A percentile compares a stretch with the other conserved stretches of the same genome.
Evolutionary conservation across 345 rosid species (phyloP).

Genomic region (Eucalyptus brandiana): DNA sequence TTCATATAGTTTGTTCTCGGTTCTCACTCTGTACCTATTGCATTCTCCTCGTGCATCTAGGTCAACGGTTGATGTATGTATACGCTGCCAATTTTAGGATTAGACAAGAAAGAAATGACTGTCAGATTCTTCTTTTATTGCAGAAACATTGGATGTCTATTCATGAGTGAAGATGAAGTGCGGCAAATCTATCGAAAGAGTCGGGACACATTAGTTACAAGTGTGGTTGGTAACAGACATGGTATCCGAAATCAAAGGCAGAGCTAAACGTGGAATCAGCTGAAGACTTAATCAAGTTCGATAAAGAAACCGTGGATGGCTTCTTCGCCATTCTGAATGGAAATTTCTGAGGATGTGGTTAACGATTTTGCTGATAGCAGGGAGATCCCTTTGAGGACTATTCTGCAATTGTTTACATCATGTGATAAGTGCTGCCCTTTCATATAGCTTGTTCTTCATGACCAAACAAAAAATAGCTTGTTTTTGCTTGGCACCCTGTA

Average conservation of each 20-base stretch:
- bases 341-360: slow-evolving; percentile 52
- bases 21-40: background rate
- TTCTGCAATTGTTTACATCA: slow-evolving; percentile 41
- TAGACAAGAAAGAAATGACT: slow-evolving; percentile 35
- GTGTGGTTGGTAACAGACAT: slow-evolving; percentile 35
- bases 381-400: slow-evolving; percentile 47
- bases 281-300: slow-evolving; percentile 45
- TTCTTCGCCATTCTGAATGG: slow-evolving; percentile 69
- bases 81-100: slow-evolving; percentile 25
- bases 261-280: slow-evolving; percentile 55
- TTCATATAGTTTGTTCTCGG: background rate
- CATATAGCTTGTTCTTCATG: background rate
- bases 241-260: slow-evolving; percentile 87
- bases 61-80: background rate
- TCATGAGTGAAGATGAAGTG: too few relatives aligned
- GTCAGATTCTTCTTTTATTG: background rate
- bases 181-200: too few relatives aligned
- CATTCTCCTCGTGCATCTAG: background rate
- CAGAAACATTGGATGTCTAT: too few relatives aligned
- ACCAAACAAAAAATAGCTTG: too few relatives aligned
- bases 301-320: slow-evolving; percentile 54
- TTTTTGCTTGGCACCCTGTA: too few relatives aligned
- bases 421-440: slow-evolving; percentile 34
- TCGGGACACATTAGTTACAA: background rate
- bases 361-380: slow-evolving; percentile 51